A percentile compares a stretch with the other conserved stretches of the same genome.
These are phyloP conservation scores for Echinosophora koreensis DNA, from an alignment of 306 rosid genomes.

Conservation along the genomic window DNA sequence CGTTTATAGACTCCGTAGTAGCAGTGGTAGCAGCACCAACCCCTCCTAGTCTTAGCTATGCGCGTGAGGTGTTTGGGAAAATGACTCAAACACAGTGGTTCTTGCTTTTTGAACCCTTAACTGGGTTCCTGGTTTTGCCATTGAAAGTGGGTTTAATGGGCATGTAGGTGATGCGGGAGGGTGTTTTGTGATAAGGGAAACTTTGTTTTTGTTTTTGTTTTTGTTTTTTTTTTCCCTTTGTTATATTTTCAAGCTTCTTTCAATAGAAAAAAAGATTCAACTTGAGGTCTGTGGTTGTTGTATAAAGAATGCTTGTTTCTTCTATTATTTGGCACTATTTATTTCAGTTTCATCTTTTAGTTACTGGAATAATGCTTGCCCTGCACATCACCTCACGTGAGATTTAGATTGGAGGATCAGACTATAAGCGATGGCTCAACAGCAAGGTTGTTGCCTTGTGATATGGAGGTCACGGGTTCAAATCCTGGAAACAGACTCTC, in stretches of 20 bases:
- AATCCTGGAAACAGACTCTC: no score
- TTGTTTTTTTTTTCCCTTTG: background rate
- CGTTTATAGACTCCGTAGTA: slow-evolving; percentile 50
- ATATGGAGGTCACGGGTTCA: no score
- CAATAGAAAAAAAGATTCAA: slow-evolving; percentile 13
- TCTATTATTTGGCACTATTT: slow-evolving; percentile 13
- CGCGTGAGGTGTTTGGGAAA: slow-evolving; percentile 35
- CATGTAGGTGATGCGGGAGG: slow-evolving; percentile 5
- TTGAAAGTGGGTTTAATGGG: background rate
- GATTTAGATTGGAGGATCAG: background rate
- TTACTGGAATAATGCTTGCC: background rate
- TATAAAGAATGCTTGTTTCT: background rate
- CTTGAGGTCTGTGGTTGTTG: background rate
- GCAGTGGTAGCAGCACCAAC: background rate
- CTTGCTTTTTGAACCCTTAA: background rate
- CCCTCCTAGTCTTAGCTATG: slow-evolving; percentile 11
- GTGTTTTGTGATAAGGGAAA: background rate
- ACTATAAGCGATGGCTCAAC: no score
- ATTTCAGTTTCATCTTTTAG: background rate
- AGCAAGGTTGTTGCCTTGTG: no score
- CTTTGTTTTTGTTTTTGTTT: background rate
- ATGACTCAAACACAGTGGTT: background rate
- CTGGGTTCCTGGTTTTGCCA: background rate
- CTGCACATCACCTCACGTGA: background rate
- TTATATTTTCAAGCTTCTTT: background rate